Percentiles rank a stretch among this genome's conserved stretches.
Conservation (phyloP, 2,329 filamentous ascomycete genomes). For the Lasiodiplodia sp. region DNA sequence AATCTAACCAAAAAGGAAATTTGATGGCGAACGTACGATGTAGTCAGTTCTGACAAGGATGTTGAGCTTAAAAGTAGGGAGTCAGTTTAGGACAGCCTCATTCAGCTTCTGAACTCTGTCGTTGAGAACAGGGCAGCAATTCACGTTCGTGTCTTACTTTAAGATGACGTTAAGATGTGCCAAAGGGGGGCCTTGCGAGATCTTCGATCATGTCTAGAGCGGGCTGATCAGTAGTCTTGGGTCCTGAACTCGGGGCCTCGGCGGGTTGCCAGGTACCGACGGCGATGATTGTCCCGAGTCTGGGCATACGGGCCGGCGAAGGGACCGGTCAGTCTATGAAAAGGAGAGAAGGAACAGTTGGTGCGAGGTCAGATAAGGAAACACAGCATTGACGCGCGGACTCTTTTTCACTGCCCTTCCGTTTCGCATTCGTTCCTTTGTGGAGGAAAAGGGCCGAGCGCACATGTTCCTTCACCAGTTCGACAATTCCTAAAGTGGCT, state of each 20-base stretch:
- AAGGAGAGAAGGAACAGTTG: background rate
- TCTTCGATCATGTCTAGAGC: background rate
- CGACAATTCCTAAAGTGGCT: constrained; percentile 9
- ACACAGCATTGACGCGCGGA: background rate
- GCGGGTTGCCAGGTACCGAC: background rate
- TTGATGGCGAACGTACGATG: background rate
- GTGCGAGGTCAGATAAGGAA: background rate
- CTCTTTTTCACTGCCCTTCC: constrained; percentile 10
- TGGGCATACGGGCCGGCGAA: background rate
- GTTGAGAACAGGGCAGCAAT: background rate
- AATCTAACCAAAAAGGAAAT: background rate
- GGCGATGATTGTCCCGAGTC: background rate
- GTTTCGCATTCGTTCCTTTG: background rate
- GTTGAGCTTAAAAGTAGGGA: background rate
- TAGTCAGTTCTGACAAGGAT: background rate
- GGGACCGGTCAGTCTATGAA: background rate
- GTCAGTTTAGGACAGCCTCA: background rate
- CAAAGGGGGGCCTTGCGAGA: background rate
- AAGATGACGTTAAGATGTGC: background rate
- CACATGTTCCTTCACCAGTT: constrained; percentile 11
- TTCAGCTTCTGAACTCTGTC: background rate
- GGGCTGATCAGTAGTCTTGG: background rate
- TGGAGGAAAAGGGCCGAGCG: constrained; percentile 15
- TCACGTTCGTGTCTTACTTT: background rate
- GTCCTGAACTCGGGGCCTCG: background rate